Evolutionary conservation across 192 early-diverging fungal genomes (phyloP).

Genomic region (Pilaira anomala): DNA sequence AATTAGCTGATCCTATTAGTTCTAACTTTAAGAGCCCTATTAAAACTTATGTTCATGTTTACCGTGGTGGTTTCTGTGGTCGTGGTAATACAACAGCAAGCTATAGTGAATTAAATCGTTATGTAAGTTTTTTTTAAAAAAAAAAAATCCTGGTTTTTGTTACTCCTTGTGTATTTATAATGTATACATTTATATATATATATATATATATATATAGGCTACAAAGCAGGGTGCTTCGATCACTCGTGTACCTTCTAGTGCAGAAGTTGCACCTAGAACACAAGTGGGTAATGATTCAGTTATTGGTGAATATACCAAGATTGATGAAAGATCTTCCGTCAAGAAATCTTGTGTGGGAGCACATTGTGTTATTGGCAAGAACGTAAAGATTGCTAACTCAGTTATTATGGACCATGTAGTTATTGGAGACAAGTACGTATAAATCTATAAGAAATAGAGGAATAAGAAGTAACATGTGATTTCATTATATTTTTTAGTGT

Average conservation of each 20-base stretch:
- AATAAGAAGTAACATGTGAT: background rate
- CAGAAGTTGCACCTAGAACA: constrained; percentile 62
- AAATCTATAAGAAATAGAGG: background rate
- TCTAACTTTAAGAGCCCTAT: constrained; percentile 36
- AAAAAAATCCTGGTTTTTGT: background rate
- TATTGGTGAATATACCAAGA: constrained; percentile 83
- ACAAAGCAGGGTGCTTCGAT: constrained; percentile 43
- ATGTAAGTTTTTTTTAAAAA: constrained; percentile 46
- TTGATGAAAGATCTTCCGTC: constrained; percentile 89
- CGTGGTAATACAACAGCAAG: constrained; percentile 79
- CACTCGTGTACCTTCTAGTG: constrained; percentile 63
- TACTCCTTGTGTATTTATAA: background rate
- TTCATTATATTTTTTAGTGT: constrained; percentile 48
- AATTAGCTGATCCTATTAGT: constrained; percentile 31
- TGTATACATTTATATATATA: background rate
- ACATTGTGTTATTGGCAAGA: constrained; percentile 93
- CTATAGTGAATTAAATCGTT: constrained; percentile 88
- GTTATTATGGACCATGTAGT: constrained; percentile 94
- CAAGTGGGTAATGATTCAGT: constrained; percentile 89
- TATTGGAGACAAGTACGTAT: constrained; percentile 77
- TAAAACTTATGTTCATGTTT: constrained; percentile 55
- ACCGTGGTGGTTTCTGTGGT: constrained; percentile 69
- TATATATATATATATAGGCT: constrained; percentile 5
- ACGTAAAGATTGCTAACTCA: constrained; percentile 94
- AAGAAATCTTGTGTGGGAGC: constrained; percentile 93